Base-by-base conservation (phyloP, 225 moss, liverwort and hornwort genomes). In the Neckera pumila region DNA sequence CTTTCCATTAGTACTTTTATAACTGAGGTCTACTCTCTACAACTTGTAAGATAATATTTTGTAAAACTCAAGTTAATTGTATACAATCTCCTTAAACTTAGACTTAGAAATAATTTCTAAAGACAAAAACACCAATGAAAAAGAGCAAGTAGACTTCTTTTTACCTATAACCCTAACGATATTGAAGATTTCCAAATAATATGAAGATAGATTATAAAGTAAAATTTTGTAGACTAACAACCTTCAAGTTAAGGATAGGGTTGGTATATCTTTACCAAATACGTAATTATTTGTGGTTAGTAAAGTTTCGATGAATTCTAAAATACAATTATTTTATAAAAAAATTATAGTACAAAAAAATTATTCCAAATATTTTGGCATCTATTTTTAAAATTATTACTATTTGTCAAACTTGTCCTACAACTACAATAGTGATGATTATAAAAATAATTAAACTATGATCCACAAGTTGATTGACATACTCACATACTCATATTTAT, bases 231-330 rank as follows among this genome's bases (percentile, higher is more conserved):
- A 17, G 11, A 45, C 10, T 56, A 56, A 69, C 22, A 69, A 7
- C 1, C 2, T 1, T 0, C 23, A 69, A 69, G 3, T 38, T 4
- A 22, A 56, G 3, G 19, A 19, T 1, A 56, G 8, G 8, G 19
- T 56, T 56, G 56, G 15, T 7, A 60, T 16, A 71, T 42, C 9
- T 0, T 71, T 27, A 27, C 3, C 2, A 4, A 45, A 17, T 73
- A 30, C 18, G 5, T 6, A 45, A 73, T 30, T 30, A 17, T 17
- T 73, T 30, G 6, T 45, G 1, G 17, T 30, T 7, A 45, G 0
- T 11, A 47, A 16, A 7, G 6, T 28, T 73, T 47, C 30, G 30
- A 30, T 47, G 30, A 18, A 73, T 30, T 6, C 6, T 6, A 47
- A 42, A 30, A 11, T 18, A 6, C 0, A 2, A 30, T 2, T 6